Evolutionary conservation across 768 basidiomycete genomes (phyloP), one percentile per base, ranked within the genome.

Genomic region (Pulveroboletus sp.): DNA sequence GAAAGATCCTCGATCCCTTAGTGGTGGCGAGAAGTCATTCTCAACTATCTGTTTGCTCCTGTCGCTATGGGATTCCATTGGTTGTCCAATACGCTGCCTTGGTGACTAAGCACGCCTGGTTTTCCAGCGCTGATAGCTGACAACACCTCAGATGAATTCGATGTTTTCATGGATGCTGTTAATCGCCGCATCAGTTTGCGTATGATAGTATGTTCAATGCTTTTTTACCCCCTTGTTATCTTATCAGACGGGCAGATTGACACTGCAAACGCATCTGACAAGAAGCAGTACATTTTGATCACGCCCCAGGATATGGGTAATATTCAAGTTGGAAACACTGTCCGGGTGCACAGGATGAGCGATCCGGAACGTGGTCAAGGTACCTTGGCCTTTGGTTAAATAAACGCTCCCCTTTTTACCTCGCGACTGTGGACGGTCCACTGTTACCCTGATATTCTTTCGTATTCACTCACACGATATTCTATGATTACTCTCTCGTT

Each of bases 131-230:
- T 7, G 18, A 43, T 8, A 28, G 46, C 57, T 67, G 32, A 67
- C 54, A 39, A 38, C 8, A 2, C 33, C 6, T 14, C 54, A 83
- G 96, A 99, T 61, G 96, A 99, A 66, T 99, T 96, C 64, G 95
- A 98, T 59, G 95, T 97, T 10, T 97, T 95, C 75, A 93, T 98
- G 90, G 92, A 94, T 63, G 89, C 89, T 21, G 84, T 92, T 51
- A 92, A 91, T 66, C 82, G 96, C 17, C 83, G 85, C 41, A 87
- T 95, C 61, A 89, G 89, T 52, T 96, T 95, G 85, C 89, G 83
- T 69, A 93, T 95, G 89, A 88, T 97, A 82, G 89, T 91, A 49
- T 15, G 80, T 64, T 21, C 37, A 35, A 46, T 44, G 14, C 24
- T 14, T 21, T 47, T 14, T 11, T 9, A 21, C 27, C 15, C 39